Evolutionary conservation across 2,329 filamentous ascomycete species (phyloP), one percentile per base, ranked within the genome.

Genomic region (Dothistroma pini): DNA sequence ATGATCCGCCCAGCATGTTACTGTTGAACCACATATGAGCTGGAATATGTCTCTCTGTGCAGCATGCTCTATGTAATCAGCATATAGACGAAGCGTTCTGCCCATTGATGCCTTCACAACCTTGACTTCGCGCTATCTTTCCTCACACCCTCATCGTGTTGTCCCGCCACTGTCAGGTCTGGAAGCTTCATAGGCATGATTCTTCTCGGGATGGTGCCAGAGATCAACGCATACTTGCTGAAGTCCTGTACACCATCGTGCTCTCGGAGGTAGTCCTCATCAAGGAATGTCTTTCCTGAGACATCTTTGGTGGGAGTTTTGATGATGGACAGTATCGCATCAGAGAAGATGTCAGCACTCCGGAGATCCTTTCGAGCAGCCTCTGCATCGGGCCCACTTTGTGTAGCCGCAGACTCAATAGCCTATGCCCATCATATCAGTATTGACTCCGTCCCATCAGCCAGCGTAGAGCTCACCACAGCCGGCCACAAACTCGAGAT

Each of bases 401-500:
- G 80, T 0, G 90, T 93, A 3, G 90, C 90, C 6, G 86, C 90
- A 6, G 88, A 91, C 70, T 93, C 85, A 64, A 95, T 90, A 2
- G 86, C 78, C 83, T 82, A 22, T 14, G 7, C n/a, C 16, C 25
- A 14, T 21, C 41, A 35, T 2, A 49, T 29, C 16, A 54, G 41
- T 11, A 38, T 32, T 32, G 49, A 11, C 8, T 14, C 14, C 21
- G 44, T 21, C 22, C 19, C 47, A 25, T 11, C n/a, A 21, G 0
- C 19, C 12, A 49, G 10, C 47, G 19, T 11, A 49, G 11, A 10
- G 77, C 86, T 67, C 76, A 89, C 89, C 32, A 81, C 83, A 4
- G 90, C 90, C 11, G 91, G 91, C 91, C 91, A 96, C 5, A 96
- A 83, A 66, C 88, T 90, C 0, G 88, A 91, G 58, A 95, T 86